Evolutionary conservation across 2,329 filamentous ascomycete genomes (phyloP), one percentile per base, ranked within the genome.

Genomic region (Xylaria sp.): DNA sequence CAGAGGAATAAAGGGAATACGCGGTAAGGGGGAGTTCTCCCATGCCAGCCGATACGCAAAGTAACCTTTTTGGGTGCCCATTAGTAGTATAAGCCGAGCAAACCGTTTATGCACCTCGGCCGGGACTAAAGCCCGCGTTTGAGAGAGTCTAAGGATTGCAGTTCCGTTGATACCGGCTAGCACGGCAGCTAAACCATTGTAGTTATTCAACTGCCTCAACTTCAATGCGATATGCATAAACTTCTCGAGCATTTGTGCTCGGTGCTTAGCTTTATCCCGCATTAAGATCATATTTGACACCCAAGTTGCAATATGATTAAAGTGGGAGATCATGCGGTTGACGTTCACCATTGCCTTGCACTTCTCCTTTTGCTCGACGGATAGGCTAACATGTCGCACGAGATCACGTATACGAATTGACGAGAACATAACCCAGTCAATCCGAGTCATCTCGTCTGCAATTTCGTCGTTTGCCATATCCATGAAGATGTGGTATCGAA

Each of bases 341-440:
- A 98, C 92, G 72, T 97, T 94, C 62, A 89, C 87, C 69, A 97
- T 81, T 69, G 87, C 90, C 73, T 86, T 89, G 74, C 89, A 92
- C 70, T 87, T 89, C 71, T 91, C 89, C 75, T 91, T 91, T 61
- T 90, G 85, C 43, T 88, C 83, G 0, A 83, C 72, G 0, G 89
- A 87, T 47, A 97, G 80, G 71, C 89, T 95, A 66, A 97, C 93
- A 73, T 97, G 91, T 4, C 95, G 90, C 41, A 98, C 90, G 49
- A 98, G 87, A 76, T 99, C 95, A 60, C 95, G 91, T 57, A 96
- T 91, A 25, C 92, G 88, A 64, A 98, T 97, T 1, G 93, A 93
- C 54, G 91, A 96, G 76, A 97, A 98, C 90, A 98, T 95, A 75
- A 96, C 88, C 94, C 94, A 98, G 77, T 99, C 95, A 57, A 99